Evolutionary conservation across 108 stramenopile species (phyloP), one percentile per base, ranked within the genome.

Genomic region (Schizochytrium sp.): DNA sequence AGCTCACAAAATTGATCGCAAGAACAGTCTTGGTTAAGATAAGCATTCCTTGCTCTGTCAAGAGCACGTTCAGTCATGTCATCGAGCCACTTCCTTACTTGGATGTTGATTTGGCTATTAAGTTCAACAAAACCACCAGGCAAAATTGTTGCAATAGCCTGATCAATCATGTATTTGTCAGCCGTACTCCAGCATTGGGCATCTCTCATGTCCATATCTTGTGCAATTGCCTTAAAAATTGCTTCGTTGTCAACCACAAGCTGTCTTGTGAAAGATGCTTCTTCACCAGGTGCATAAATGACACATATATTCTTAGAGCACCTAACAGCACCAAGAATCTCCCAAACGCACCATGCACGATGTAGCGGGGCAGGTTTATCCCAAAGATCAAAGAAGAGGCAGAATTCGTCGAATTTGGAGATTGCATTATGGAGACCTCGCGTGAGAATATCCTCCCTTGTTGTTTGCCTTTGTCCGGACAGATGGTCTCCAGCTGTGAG

Each of bases 341-440:
- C 76, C 76, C 76, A 83, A 10, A 83, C 76, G 2, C 76, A 83
- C 76, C 76, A 83, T 40, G 76, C 76, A 3, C 76, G 76, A 10
- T 83, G 5, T 1, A 83, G 50, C 17, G 76, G 76, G 45, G 53
- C 47, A 0, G 76, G 76, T 10, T 5, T 12, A 2, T 55, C 50
- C 76, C 76, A 83, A 7, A n/a, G 53, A 28, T 83, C 53, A 28
- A 83, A 83, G 76, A 55, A 83, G 40, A 83, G 13, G 5, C 49
- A n/a, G 28, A 13, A 17, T 47, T 56, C 45, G 76, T 83, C 47
- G 28, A 83, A 83, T 5, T 40, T 10, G 5, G 76, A 47, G 40
- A 83, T 83, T 1, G 76, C 76, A 47, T 49, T 53, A 53, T 83
- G 76, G 45, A 83, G 47, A 10, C 76, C 76, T 10, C 28, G 5